Evolutionary conservation across 805 yeast genomes (phyloP).

Genomic region (Schwanniomyces polymorphus): DNA sequence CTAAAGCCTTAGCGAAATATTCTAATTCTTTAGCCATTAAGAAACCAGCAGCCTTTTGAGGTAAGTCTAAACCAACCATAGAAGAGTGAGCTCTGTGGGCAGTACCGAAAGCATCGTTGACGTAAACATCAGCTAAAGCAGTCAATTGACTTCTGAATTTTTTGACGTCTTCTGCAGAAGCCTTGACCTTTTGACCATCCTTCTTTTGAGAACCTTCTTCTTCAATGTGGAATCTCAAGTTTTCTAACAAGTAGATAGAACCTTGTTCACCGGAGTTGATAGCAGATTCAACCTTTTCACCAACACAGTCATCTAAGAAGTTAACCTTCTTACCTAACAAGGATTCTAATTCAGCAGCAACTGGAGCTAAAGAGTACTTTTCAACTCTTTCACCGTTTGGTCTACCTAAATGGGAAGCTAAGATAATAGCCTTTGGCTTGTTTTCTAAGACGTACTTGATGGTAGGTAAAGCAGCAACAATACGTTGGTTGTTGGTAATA

Average conservation of each 20-base stretch:
- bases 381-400: conserved; percentile 91
- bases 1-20: conserved; percentile 97
- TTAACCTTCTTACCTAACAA: conserved; percentile 70
- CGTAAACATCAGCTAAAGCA: conserved; percentile 92
- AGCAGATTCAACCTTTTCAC: conserved; percentile 80
- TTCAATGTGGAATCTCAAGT: conserved; percentile 98
- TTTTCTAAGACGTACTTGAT: conserved; percentile 92
- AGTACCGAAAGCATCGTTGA: conserved; percentile 98
- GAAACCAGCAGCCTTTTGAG: conserved; percentile 98
- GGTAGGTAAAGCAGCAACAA: conserved; percentile 99
- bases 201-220: conserved; percentile 93
- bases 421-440: conserved; percentile 84
- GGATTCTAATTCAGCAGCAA: conserved; percentile 82
- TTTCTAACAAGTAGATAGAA: conserved; percentile 87
- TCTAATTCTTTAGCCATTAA: conserved; percentile 95
- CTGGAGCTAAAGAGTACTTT: conserved; percentile 92
- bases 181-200: conserved; percentile 92
- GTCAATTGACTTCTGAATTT: conserved; percentile 89
- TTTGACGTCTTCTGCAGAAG: conserved; percentile 78
- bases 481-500: conserved; percentile 99
- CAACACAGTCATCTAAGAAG: conserved; percentile 91
- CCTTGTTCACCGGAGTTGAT: conserved; percentile 76
- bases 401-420: conserved; percentile 98
- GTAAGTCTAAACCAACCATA: conserved; percentile 95
- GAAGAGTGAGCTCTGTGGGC: conserved; percentile 99